Evolutionary conservation across 805 yeast species (phyloP), one percentile per base, ranked within the genome.

Genomic region (Wickerhamomyces mucosus): DNA sequence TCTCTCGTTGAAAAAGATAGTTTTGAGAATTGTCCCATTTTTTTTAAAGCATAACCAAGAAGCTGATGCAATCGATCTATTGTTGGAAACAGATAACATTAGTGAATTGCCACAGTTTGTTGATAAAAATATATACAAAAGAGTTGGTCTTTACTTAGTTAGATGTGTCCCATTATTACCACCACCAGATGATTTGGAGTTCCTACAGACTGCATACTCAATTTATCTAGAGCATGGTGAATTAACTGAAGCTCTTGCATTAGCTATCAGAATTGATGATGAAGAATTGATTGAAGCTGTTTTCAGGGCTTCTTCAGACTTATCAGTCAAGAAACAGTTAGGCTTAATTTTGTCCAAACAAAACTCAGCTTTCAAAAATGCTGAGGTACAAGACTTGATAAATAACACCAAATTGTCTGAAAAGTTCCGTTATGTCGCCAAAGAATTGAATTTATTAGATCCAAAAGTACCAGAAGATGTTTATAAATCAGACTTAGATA

Each of bases 121-220:
- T 32, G 97, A 92, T 54, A 78, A 76, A 36, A 69, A 77, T 50
- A 83, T 94, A 4, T 88, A 67, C 50, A 76, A 75, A 33, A 75
- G 99, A 53, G 96, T 89, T 21, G 88, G 98, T 51, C 73, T 83
- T 40, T 92, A 92, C 57, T 78, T 92, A 79, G 88, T 84, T 20
- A 80, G 94, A 35, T 92, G 98, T 59, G 96, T 89, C n/a, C 95
- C 96, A 15, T 71, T 88, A 39, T 67, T 92, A 51, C 94, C 96
- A 24, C 95, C 95, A 11, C 96, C 95, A 12, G 96, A 89, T 53
- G 96, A 88, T 53, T 59, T 71, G 24, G 71, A 84, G 5, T 86
- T 89, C 53, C 69, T 92, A 51, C 75, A 81, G 47, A 85, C 96
- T 6, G 96, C 96, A 6, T 92, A 63, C 55, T 65, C 85, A 21